Evolutionary conservation across 106 monocot genomes (phyloP), one percentile per base, ranked within the genome.

Genomic region (Phalaenopsis aphrodite): DNA sequence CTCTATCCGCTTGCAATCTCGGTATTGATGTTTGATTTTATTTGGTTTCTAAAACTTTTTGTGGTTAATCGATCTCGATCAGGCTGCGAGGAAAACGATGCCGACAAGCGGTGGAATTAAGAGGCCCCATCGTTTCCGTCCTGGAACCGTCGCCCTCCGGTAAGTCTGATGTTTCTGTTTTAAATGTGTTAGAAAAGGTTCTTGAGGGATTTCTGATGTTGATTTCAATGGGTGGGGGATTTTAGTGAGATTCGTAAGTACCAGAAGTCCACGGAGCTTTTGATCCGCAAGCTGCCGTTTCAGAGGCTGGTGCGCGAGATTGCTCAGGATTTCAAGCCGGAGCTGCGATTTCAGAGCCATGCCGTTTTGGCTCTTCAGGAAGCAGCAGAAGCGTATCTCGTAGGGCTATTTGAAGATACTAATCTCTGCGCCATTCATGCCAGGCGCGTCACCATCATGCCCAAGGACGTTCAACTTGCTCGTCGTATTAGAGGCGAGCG

Each of bases 91-190:
- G 43, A 84, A 84, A 79, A 81, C 85, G 2, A 81, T 81, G 30
- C 81, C 85, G 42, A 79, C 81, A 5, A 85, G 81, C 46, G 85
- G 85, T n/a, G 85, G 85, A 1, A 81, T 85, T 7, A 85, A 85
- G 85, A 85, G 18, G 61, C 61, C 61, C 2, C 61, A 61, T 61
- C 61, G 61, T 21, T 61, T 9, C 61, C 61, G 61, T 21, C 61
- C 61, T 61, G 61, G 61, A 61, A 61, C 61, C 21, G 61, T 61
- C 21, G 61, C 61, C 5, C 61, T 61, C 1, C 75, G 78, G 39
- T 18, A 61, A 61, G 8, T n/a, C 5, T 61, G 5, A 4, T 21
- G n/a, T 4, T n/a, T 21, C 7, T 61, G 1, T 4, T 61, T 21
- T 21, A 21, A 0, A 21, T 61, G 1, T n/a, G 21, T 21, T 21